These are phyloP conservation scores for Marchantia polymorpha DNA, from an alignment of 225 moss, liverwort and hornwort genomes.

Conservation along the genomic window DNA sequence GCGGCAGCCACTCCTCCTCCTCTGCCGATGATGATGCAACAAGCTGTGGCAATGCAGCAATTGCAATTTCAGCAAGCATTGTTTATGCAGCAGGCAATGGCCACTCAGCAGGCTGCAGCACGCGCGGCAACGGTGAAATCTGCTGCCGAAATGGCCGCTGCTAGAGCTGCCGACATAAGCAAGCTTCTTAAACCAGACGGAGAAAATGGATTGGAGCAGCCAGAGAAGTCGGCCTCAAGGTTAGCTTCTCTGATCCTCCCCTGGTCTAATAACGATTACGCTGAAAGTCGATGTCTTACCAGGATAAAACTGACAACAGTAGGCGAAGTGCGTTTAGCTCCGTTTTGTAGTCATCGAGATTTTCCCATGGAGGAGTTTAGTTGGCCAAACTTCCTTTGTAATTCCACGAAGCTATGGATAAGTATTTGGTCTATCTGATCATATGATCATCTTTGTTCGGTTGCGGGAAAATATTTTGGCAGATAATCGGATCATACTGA, in stretches of 20 bases:
- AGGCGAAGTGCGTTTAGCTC: too few species aligned
- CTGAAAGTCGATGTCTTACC: neutral
- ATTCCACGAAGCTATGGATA: too few species aligned
- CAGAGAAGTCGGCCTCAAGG: conserved; percentile 42
- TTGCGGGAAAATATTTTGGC: too few species aligned
- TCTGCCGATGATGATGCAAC: conserved; percentile 99
- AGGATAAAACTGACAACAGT: too few species aligned
- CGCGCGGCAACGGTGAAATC: conserved; percentile 98
- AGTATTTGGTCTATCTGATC: too few species aligned
- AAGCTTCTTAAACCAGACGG: conserved; percentile 72
- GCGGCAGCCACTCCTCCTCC: conserved; percentile 57
- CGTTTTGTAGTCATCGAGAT: too few species aligned
- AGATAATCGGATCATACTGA: too few species aligned
- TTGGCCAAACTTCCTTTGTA: too few species aligned
- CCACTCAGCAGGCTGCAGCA: conserved; percentile 90
- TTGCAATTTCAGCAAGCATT: conserved; percentile 99
- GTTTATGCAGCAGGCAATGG: conserved; percentile 98
- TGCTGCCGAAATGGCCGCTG: conserved; percentile 94
- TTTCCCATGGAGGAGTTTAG: too few species aligned
- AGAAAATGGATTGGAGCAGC: conserved; percentile 45
- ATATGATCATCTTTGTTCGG: too few species aligned
- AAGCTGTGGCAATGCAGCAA: conserved; percentile 99
- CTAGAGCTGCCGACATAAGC: conserved; percentile 92
- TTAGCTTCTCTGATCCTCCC: conserved; percentile 5
- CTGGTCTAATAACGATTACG: neutral